Conservation (phyloP, 805 yeast species). For the Candida nonsorbophila region DNA sequence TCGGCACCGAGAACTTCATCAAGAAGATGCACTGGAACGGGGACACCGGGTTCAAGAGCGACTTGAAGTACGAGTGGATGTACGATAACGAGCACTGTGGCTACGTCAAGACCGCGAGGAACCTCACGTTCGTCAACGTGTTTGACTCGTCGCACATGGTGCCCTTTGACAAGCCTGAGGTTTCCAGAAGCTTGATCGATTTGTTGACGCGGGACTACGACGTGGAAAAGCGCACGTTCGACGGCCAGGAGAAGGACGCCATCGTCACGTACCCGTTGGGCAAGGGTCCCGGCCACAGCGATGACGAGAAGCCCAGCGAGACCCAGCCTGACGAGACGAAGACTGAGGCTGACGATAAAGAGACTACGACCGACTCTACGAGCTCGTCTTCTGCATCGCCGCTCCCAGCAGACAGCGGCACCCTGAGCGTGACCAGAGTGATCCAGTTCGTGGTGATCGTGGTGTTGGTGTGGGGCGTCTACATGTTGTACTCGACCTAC, state of each 20-base stretch:
- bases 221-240: slow-evolving; percentile 7
- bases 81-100: slow-evolving; percentile 37
- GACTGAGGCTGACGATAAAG: slow-evolving; percentile 1
- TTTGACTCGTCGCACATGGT: slow-evolving; percentile 89
- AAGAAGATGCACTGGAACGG: slow-evolving; percentile 63
- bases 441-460: slow-evolving; percentile 35
- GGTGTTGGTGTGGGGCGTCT: slow-evolving; percentile 36
- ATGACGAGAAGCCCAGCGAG: slow-evolving; percentile 1
- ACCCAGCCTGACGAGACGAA: background rate
- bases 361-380: slow-evolving; percentile 1
- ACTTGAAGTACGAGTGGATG: slow-evolving; percentile 32
- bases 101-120: slow-evolving; percentile 47
- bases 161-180: slow-evolving; percentile 72
- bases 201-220: slow-evolving; percentile 29
- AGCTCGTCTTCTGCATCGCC: slow-evolving; percentile 1
- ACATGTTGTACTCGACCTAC: slow-evolving; percentile 32
- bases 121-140: slow-evolving; percentile 71
- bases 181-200: slow-evolving; percentile 68
- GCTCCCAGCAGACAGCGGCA: background rate
- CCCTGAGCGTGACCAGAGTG: slow-evolving; percentile 23
- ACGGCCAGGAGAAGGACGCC: slow-evolving; percentile 10
- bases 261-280: slow-evolving; percentile 26
- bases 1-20: slow-evolving; percentile 69
- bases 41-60: slow-evolving; percentile 44
- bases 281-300: slow-evolving; percentile 1